Conservation (phyloP, 2,329 filamentous ascomycete genomes). For the Acephala macrosclerotiorum region DNA sequence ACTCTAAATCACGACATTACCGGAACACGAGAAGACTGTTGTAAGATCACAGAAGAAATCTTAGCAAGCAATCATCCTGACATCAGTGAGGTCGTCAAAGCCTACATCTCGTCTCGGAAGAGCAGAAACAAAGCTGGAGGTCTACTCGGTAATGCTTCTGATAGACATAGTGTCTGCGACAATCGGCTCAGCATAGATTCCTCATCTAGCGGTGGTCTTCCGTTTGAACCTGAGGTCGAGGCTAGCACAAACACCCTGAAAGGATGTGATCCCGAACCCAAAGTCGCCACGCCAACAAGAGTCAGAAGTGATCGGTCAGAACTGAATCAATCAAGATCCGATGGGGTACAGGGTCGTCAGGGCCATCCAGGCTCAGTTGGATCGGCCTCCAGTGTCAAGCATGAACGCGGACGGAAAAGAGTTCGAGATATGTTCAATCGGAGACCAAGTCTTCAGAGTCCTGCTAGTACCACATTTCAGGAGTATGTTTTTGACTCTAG, state of each 20-base stretch:
- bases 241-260: not conserved
- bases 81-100: not conserved
- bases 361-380: not conserved
- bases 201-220: not conserved
- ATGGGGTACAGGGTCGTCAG: not conserved
- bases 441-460: not conserved
- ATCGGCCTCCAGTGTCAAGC: not conserved
- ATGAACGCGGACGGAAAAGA: not conserved
- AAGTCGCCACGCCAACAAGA: no score
- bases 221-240: not conserved
- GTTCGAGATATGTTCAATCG: not conserved
- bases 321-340: no score
- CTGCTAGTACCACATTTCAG: not conserved
- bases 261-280: not conserved
- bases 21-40: not conserved
- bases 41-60: not conserved
- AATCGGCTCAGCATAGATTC: not conserved
- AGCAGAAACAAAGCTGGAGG: not conserved
- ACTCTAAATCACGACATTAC: not conserved
- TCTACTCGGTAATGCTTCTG: not conserved
- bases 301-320: no score
- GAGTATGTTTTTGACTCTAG: not conserved
- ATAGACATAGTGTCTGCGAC: not conserved
- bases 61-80: not conserved
- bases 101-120: not conserved